These are phyloP conservation scores for Suillus tomentosus DNA, from an alignment of 768 basidiomycete genomes.

Conservation along the genomic window DNA sequence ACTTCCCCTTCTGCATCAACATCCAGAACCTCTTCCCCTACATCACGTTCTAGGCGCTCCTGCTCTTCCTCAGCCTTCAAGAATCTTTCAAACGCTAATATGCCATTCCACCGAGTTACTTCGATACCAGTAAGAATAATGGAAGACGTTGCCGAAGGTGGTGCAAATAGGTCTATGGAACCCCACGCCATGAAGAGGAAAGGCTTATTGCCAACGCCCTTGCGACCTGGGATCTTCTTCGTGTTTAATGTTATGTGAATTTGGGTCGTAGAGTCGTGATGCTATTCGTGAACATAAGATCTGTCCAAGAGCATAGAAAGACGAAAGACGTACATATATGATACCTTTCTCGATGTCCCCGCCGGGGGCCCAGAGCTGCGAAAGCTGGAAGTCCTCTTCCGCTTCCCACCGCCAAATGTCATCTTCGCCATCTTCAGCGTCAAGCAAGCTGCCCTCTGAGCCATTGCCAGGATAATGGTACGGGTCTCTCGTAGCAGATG, in stretches of 20 bases:
- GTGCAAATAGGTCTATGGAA: conserved; percentile 29
- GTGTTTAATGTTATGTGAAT: conserved; percentile 69
- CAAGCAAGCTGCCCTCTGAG: conserved; percentile 33
- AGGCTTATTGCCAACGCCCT: conserved; percentile 62
- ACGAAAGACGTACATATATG: conserved; percentile 54
- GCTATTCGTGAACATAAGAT: conserved; percentile 35
- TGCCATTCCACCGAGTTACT: conserved; percentile 32
- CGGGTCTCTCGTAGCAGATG: conserved; percentile 56
- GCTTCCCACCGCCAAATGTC: conserved; percentile 68
- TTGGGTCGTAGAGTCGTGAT: conserved; percentile 51
- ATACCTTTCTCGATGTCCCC: conserved; percentile 49
- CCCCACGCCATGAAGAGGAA: conserved; percentile 59
- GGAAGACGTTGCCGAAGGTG: conserved; percentile 19
- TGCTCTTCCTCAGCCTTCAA: conserved; percentile 30
- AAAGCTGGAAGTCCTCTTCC: conserved; percentile 66
- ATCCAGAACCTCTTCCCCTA: conserved; percentile 23
- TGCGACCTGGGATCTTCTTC: conserved; percentile 49
- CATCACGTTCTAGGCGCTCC: conserved; percentile 23
- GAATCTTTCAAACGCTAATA: conserved; percentile 30
- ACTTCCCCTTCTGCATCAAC: conserved; percentile 27
- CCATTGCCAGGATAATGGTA: conserved; percentile 45
- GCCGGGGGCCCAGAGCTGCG: conserved; percentile 55
- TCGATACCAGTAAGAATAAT: conserved; percentile 23
- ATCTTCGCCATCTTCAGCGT: conserved; percentile 36
- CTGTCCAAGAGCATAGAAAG: neutral